These are phyloP conservation scores for Phytophthora pluvialis DNA, from an alignment of 352 stramenopile species.

Conservation along the genomic window DNA sequence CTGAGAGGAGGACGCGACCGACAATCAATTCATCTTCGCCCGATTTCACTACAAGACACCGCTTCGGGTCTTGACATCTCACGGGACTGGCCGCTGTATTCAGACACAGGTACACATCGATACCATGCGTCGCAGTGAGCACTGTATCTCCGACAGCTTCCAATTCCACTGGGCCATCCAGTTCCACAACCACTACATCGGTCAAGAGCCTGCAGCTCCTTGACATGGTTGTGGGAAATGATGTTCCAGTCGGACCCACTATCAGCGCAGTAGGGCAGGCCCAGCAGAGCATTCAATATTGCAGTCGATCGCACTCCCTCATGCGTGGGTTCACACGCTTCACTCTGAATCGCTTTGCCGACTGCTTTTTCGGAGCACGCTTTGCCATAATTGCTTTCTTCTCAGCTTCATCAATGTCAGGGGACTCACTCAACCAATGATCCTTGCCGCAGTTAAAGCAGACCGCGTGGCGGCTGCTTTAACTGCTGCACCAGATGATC, in stretches of 20 bases:
- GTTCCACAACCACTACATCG: conserved; percentile 1
- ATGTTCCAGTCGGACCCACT: conserved; percentile 4
- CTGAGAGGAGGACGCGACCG: background rate
- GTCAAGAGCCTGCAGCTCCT: conserved; percentile 6
- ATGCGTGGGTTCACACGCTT: conserved; percentile 1
- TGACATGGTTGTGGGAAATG: background rate
- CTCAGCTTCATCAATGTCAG: conserved; percentile 1
- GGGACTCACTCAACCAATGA: conserved; percentile 19
- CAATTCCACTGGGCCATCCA: background rate
- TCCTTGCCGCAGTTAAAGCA: conserved; percentile 24
- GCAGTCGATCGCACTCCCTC: conserved; percentile 2
- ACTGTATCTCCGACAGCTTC: background rate
- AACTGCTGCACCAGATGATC: conserved; percentile 3
- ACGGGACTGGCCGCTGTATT: conserved; percentile 16
- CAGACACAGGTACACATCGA: conserved; percentile 9
- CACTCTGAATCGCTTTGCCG: background rate
- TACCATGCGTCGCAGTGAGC: conserved; percentile 4
- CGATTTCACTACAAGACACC: conserved; percentile 12
- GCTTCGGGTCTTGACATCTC: background rate
- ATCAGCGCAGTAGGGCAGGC: background rate
- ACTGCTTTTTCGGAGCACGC: background rate
- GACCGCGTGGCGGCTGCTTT: background rate
- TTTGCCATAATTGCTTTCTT: conserved; percentile 15
- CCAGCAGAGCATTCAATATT: background rate
- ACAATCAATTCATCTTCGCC: conserved; percentile 13